These are phyloP conservation scores for Hibiscus mutabilis DNA, from an alignment of 345 rosid genomes.

Conservation along the genomic window DNA sequence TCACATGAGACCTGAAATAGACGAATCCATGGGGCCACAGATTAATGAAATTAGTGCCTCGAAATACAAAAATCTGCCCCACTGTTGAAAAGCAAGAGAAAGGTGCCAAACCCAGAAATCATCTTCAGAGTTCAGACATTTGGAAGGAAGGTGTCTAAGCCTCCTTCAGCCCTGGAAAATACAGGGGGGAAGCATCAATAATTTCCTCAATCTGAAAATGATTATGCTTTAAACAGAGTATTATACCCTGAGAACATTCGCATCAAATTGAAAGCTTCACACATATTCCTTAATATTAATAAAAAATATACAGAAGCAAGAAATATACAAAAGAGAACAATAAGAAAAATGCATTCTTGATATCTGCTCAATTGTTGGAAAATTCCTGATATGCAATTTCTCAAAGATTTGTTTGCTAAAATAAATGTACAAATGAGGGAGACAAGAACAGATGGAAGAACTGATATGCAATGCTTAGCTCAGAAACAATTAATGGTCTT, in stretches of 20 bases:
- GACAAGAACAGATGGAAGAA: neutral
- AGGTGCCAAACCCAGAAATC: conserved; percentile 26
- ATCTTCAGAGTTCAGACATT: conserved; percentile 21
- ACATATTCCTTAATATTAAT: neutral
- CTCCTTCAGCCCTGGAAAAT: conserved; percentile 38
- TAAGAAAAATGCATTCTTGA: neutral
- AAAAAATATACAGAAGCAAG: neutral
- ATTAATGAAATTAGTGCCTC: conserved; percentile 17
- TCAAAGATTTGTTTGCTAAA: neutral
- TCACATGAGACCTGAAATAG: conserved; percentile 19
- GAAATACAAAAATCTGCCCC: conserved; percentile 7
- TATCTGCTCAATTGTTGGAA: conserved; percentile 1
- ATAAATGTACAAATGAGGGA: conserved; percentile 5
- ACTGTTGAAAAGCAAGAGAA: conserved; percentile 21
- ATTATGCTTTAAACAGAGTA: conserved; percentile 13
- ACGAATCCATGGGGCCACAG: conserved; percentile 15
- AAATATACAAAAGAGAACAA: neutral
- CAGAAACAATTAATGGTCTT: conserved; percentile 14
- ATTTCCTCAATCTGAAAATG: conserved; percentile 17
- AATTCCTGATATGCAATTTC: neutral
- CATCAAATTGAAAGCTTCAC: conserved; percentile 7
- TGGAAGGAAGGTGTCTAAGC: conserved; percentile 29
- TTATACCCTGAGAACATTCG: conserved; percentile 3
- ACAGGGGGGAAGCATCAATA: conserved; percentile 38
- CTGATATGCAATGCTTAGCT: conserved; percentile 6